phyloP scores from a whole-genome alignment of 257 asterid genomes.

The Mitragyna speciosa region DNA sequence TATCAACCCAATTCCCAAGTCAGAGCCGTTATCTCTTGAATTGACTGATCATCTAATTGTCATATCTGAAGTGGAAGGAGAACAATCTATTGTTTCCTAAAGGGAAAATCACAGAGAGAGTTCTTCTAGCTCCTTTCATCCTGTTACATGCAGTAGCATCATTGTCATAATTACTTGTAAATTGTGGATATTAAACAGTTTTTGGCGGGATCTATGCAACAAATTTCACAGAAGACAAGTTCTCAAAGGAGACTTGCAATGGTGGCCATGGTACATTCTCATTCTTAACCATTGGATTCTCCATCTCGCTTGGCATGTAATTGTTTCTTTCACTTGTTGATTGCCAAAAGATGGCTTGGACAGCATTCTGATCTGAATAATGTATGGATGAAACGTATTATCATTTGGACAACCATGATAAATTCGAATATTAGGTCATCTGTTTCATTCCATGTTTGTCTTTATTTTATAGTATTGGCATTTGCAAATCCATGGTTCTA shows the following conservation, averaged over 20 bases:
- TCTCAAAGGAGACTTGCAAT: background rate
- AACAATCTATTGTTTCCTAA: slow-evolving; percentile 47
- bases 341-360: background rate
- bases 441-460: background rate
- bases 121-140: background rate
- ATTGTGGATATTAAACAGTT: background rate
- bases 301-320: background rate
- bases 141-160: background rate
- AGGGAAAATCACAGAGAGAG: background rate
- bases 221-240: background rate
- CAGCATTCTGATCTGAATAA: background rate
- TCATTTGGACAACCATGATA: background rate
- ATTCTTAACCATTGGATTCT: background rate
- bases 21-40: slow-evolving; percentile 62
- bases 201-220: background rate
- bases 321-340: background rate
- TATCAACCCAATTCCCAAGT: slow-evolving; percentile 78
- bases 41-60: slow-evolving; percentile 63
- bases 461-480: background rate
- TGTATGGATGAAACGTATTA: background rate
- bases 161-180: background rate
- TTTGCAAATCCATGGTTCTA: background rate
- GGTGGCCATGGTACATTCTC: background rate
- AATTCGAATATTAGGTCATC: background rate
- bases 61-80: slow-evolving; percentile 89